Conservation (phyloP, 164 flowering plant species). For the Stephania cephalantha region DNA sequence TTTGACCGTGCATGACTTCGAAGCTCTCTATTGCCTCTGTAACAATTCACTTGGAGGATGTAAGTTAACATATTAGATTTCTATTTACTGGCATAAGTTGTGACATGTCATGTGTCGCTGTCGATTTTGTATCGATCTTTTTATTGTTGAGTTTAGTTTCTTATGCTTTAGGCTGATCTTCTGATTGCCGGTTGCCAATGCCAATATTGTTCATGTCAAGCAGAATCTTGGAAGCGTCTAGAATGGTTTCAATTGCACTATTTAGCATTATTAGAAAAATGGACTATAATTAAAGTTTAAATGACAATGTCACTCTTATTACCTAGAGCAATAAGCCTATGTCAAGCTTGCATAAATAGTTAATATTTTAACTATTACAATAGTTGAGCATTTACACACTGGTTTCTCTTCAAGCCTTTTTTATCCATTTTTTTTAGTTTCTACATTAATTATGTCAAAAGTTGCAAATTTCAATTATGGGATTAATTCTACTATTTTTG, state of each 20-base stretch:
- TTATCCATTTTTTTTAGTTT: no score
- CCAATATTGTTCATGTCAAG: neutral
- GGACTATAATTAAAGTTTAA: neutral
- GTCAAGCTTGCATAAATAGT: neutral
- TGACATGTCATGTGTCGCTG: neutral
- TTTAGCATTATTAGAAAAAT: neutral
- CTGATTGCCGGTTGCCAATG: neutral
- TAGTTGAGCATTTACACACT: no score
- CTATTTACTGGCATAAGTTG: conserved; percentile 4
- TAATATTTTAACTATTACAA: no score
- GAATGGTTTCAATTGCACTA: neutral
- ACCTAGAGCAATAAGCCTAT: neutral
- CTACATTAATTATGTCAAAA: no score
- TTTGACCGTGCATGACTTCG: conserved; percentile 85
- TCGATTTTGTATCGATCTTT: no score
- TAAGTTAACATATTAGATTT: conserved; percentile 24
- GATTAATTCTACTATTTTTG: no score
- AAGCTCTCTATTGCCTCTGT: conserved; percentile 52
- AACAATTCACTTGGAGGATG: conserved; percentile 24
- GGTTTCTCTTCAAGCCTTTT: no score
- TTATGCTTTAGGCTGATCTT: neutral
- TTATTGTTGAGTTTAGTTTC: neutral
- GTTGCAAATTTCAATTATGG: no score
- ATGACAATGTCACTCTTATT: neutral
- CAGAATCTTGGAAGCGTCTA: neutral